Percentiles rank a stretch among this genome's conserved stretches.
Conservation (phyloP, 805 yeast species). For the Metschnikowia similis region DNA sequence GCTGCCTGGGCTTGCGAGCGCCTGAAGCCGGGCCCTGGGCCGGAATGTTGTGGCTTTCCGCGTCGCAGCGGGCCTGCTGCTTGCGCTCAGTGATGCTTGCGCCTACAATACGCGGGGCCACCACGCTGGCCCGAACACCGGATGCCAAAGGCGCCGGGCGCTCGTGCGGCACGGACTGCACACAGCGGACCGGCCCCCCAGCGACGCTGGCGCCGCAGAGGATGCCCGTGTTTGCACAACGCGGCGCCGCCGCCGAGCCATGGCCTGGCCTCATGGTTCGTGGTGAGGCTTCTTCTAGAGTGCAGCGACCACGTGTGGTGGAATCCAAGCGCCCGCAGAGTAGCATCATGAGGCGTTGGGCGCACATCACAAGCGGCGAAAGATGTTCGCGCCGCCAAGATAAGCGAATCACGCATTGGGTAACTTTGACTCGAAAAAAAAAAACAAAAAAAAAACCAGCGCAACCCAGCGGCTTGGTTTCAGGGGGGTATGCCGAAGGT, state of each 20-base stretch:
- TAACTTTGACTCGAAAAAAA: background rate
- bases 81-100: background rate
- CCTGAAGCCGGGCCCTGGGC: background rate
- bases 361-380: conserved; percentile 3
- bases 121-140: background rate
- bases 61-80: background rate
- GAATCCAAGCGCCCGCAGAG: background rate
- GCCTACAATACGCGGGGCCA: background rate
- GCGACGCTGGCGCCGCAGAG: background rate
- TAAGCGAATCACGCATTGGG: conserved; percentile 5
- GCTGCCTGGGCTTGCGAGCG: background rate
- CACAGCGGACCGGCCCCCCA: no score
- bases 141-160: background rate
- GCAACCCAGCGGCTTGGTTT: background rate
- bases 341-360: background rate
- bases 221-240: background rate
- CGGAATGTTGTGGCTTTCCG: background rate
- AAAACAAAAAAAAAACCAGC: background rate
- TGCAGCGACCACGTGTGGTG: no score
- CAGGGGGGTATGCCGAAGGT: background rate
- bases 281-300: no score
- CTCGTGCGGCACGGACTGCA: conserved; percentile 2
- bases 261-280: no score
- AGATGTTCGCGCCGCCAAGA: conserved; percentile 4
- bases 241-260: background rate